phyloP scores from a whole-genome alignment of 352 stramenopile species.

The Phytophthora colocasiae region DNA sequence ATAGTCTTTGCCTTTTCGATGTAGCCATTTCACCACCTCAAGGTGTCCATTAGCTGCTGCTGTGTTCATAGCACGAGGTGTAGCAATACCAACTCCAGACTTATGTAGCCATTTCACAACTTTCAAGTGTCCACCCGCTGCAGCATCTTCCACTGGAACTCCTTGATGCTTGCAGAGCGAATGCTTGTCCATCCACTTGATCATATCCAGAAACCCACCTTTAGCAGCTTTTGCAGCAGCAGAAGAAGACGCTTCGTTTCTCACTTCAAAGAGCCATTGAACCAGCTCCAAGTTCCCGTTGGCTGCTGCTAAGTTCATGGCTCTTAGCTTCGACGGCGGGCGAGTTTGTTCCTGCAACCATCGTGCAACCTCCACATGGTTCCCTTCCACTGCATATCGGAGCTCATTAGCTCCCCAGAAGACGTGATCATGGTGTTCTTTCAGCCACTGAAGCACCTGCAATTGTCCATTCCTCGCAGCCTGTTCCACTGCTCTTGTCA shows the following conservation, averaged over 20 bases:
- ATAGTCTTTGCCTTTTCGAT: constrained; percentile 32
- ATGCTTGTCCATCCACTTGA: constrained; percentile 45
- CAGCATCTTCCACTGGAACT: constrained; percentile 34
- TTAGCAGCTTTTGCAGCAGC: constrained; percentile 34
- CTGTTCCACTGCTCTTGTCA: constrained; percentile 36
- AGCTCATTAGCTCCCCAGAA: constrained; percentile 48
- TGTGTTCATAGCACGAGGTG: constrained; percentile 31
- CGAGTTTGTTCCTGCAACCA: constrained; percentile 39
- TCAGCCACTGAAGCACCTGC: constrained; percentile 31
- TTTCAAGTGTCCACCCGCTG: constrained; percentile 27
- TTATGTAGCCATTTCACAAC: constrained; percentile 46
- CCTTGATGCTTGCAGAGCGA: constrained; percentile 32
- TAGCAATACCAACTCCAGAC: constrained; percentile 30
- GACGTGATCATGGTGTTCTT: constrained; percentile 37
- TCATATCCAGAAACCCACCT: constrained; percentile 33
- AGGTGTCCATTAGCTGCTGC: constrained; percentile 37
- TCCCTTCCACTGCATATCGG: constrained; percentile 30
- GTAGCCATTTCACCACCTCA: constrained; percentile 40
- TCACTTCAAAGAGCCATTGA: constrained; percentile 32
- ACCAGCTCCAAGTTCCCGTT: constrained; percentile 43
- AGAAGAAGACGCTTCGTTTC: constrained; percentile 33
- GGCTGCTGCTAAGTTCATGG: constrained; percentile 37
- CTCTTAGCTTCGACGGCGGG: constrained; percentile 31
- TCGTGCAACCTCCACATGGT: constrained; percentile 20
- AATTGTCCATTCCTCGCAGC: constrained; percentile 31